A percentile compares a stretch with the other conserved stretches of the same genome.
Evolutionary conservation across 2,329 filamentous ascomycete genomes (phyloP).

Genomic region (Aspergillaceae sp.): DNA sequence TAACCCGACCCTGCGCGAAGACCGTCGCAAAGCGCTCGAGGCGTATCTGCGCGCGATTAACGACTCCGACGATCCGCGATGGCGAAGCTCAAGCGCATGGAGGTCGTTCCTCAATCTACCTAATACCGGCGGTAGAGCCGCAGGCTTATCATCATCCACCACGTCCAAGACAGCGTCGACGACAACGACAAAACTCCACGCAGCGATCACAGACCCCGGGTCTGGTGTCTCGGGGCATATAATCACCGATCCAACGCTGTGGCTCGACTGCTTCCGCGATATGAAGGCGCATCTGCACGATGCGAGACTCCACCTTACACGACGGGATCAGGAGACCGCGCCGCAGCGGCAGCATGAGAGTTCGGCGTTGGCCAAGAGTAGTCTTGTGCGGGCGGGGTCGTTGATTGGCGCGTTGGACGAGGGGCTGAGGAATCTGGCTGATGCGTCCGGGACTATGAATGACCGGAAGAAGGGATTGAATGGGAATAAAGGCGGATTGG

Average conservation of each 20-base stretch:
- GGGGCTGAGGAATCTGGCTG: conserved; percentile 39
- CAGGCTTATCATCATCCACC: conserved; percentile 6
- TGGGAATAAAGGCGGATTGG: conserved; percentile 16
- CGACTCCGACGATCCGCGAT: conserved; percentile 46
- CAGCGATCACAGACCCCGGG: conserved; percentile 35
- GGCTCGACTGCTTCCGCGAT: conserved; percentile 54
- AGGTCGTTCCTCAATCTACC: conserved; percentile 52
- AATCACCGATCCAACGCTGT: conserved; percentile 48
- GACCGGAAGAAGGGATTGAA: neutral
- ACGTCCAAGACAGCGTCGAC: conserved; percentile 21
- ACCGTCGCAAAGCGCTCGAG: conserved; percentile 49
- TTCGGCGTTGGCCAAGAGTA: conserved; percentile 53
- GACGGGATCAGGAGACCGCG: conserved; percentile 50
- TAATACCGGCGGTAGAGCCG: conserved; percentile 19
- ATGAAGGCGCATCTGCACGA: conserved; percentile 55
- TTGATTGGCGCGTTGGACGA: conserved; percentile 50
- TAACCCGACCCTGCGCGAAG: conserved; percentile 49
- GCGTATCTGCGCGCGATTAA: conserved; percentile 53
- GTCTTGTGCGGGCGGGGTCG: conserved; percentile 48
- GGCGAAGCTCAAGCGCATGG: conserved; percentile 51
- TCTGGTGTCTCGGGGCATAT: conserved; percentile 9
- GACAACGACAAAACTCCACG: conserved; percentile 34
- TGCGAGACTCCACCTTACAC: conserved; percentile 50
- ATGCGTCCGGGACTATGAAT: conserved; percentile 37
- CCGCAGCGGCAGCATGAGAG: conserved; percentile 55